Base-by-base conservation (phyloP, 2,329 filamentous ascomycete genomes). In the Fusarium sp. region DNA sequence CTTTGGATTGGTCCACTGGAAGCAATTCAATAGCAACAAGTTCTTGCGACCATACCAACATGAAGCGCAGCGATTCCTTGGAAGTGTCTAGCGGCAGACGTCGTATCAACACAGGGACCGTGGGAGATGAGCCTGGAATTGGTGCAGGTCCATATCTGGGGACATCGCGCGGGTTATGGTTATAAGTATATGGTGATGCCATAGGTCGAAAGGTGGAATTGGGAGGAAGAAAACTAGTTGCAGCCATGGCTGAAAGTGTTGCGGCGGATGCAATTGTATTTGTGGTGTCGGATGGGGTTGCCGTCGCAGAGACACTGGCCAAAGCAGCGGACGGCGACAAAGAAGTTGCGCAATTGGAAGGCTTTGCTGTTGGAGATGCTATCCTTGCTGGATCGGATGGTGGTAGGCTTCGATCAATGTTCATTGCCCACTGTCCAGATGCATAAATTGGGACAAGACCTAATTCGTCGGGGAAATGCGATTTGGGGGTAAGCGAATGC, bases 1-100 rank as follows among this genome's bases (percentile, higher is more conserved):
- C 87, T 38, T 85, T 81, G 9, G 85, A 85, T 60, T 83, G 80
- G 27, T 89, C 84, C 27, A 80, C 69, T 2, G 86, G 80, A 7
- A 90, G 78, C 30, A 90, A 79, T 70, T 89, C 84, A 20, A 87
- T 82, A 46, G 83, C 81, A 40, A 83, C 76, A 15, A 89, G 80
- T 40, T 90, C 87, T 71, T 89, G 83, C 55, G 86, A 88, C 80
- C 87, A 90, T 44, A 89, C 81, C 37, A 88, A 82, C 87, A 90
- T 90, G 33, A 88, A 78, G 49, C 85, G 82, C 55, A 91, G 74
- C 27, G 83, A 83, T 54, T 89, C 85, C 54, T 88, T 85, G 2
- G 85, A 85, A 6, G 85, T 88, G 71, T 86, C 85, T 53, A 82
- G 69, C 3, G 88, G 88, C 15, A 91, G 81, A 69, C 85, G 83